A percentile compares a stretch with the other conserved stretches of the same genome.
Conservation (phyloP, 768 basidiomycete genomes). For the Phlebiopsis flavidoalba region DNA sequence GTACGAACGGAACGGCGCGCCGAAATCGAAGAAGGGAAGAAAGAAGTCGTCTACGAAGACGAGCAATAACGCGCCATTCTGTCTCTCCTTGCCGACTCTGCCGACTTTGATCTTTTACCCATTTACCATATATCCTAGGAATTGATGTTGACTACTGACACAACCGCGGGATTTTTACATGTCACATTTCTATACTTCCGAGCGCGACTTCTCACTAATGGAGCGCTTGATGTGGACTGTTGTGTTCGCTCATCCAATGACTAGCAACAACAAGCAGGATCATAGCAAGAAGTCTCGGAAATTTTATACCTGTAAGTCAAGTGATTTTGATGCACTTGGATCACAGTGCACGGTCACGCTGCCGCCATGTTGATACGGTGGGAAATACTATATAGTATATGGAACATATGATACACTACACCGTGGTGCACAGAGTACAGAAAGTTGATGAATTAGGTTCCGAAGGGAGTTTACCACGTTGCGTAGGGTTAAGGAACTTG, state of each 20-base stretch:
- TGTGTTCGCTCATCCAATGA: neutral
- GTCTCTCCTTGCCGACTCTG: neutral
- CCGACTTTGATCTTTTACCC: neutral
- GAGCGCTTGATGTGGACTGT: neutral
- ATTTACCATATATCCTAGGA: neutral
- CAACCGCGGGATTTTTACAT: neutral
- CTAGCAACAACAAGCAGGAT: neutral
- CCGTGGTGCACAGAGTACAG: neutral
- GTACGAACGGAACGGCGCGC: slow-evolving; percentile 20
- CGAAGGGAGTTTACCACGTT: slow-evolving; percentile 45
- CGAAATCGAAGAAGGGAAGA: slow-evolving; percentile 23
- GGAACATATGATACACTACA: neutral
- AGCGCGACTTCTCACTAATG: neutral
- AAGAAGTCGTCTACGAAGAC: slow-evolving; percentile 7
- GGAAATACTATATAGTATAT: neutral
- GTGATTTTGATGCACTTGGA: neutral
- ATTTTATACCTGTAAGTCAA: neutral
- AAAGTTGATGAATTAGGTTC: neutral
- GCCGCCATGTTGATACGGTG: neutral
- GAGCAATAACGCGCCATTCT: slow-evolving; percentile 24
- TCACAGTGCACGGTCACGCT: neutral
- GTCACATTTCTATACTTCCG: neutral
- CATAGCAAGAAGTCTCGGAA: neutral
- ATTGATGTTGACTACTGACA: neutral
- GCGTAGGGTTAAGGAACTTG: slow-evolving; percentile 74